Evolutionary conservation across 129 eudicot genomes (phyloP).

Genomic region (Apium graveolens): DNA sequence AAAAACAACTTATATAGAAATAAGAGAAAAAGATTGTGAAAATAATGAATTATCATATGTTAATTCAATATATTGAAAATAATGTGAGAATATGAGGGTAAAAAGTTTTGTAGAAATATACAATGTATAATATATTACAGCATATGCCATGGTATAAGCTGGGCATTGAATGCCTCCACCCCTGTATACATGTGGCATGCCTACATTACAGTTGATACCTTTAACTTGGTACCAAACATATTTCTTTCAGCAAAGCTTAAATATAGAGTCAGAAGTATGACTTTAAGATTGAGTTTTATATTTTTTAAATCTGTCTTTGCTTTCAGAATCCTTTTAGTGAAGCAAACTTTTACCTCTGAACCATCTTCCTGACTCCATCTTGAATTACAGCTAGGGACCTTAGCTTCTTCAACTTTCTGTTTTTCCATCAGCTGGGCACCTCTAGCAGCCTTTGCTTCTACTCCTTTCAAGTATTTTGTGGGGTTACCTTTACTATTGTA

Average conservation of each 20-base stretch:
- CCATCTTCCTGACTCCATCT: constrained; percentile 97
- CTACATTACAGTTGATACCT: background rate
- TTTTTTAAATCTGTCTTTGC: background rate
- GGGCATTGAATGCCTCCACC: background rate
- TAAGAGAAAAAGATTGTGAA: too few species aligned
- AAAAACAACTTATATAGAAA: too few species aligned
- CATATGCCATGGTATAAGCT: too few species aligned
- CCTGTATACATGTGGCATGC: background rate
- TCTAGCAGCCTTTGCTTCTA: constrained; percentile 92
- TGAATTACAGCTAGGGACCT: constrained; percentile 76
- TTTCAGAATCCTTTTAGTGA: background rate
- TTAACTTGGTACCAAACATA: background rate
- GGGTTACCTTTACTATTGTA: constrained; percentile 64
- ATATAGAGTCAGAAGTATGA: background rate
- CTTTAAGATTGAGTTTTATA: background rate
- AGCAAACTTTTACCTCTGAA: constrained; percentile 53
- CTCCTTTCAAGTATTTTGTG: constrained; percentile 84
- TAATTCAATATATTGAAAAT: too few species aligned
- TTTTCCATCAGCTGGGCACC: constrained; percentile 88
- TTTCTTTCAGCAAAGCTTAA: background rate
- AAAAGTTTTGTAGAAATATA: too few species aligned
- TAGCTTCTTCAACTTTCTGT: constrained; percentile 81
- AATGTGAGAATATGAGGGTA: too few species aligned
- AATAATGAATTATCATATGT: too few species aligned
- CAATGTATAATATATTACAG: too few species aligned